Evolutionary conservation across 2,329 filamentous ascomycete genomes (phyloP), one percentile per base, ranked within the genome.

Genomic region (Myriangium duriaei): DNA sequence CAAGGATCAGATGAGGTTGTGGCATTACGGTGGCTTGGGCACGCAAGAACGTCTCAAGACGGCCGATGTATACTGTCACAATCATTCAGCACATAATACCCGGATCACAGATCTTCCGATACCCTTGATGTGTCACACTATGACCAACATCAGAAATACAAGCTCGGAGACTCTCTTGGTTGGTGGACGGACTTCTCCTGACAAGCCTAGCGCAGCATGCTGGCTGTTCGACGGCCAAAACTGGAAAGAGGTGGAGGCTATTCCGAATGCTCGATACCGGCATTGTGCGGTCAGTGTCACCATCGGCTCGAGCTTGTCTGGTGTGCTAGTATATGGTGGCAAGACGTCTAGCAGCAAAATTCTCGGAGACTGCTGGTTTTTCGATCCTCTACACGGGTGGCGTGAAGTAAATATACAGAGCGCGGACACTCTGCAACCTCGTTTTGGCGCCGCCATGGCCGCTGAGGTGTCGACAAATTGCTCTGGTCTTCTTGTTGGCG

Each of bases 121-220:
- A 41, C 55, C 61, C 26, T 50, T 63, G 31, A 79, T 88, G 67
- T 91, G 83, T 48, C 83, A 91, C 55, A 80, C 81, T 0, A 64
- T 86, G 13, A 87, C 81, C 13, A 65, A 74, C 34, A 54, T 92
- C 4, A n/a, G 21, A 7, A 26, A 7, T 26, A 7, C n/a, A 7
- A n/a, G 21, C 21, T 69, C 68, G 65, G 21, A 52, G 47, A 4
- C 57, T 60, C 58, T 95, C 9, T 63, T 94, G 32, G 69, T 74
- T 18, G 87, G 88, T 15, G 88, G 88, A 4, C 72, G 87, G 42
- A 68, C 71, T n/a, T 88, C 84, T 5, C 86, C 87, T 4, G 67
- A 76, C 10, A 69, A 68, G 18, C 76, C 76, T 1, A 63, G 84
- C 30, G 64, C 64, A 24, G 82, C 91, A 55, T 86, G 81, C 48